These are phyloP conservation scores for Austropuccinia psidii DNA, from an alignment of 1,284 basidiomycete genomes.

Conservation along the genomic window DNA sequence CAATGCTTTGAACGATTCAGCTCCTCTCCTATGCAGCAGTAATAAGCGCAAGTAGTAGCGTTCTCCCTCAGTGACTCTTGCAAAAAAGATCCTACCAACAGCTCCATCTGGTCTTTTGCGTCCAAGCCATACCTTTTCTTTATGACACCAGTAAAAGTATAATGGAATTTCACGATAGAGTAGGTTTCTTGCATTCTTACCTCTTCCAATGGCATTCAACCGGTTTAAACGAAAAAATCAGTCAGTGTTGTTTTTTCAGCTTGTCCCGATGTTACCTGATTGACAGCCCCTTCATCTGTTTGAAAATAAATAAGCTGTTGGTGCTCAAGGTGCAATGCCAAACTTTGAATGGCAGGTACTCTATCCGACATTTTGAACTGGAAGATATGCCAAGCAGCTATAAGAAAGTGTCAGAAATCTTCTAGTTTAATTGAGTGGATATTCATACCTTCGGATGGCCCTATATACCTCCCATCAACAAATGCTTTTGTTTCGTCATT, in stretches of 20 bases:
- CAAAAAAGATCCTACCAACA: neutral
- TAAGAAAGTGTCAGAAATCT: neutral
- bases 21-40: neutral
- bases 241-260: neutral
- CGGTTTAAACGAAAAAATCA: neutral
- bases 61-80: neutral
- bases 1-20: neutral
- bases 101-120: too few species aligned
- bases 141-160: neutral
- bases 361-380: neutral
- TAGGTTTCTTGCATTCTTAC: neutral
- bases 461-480: neutral
- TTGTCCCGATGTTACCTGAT: neutral
- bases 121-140: too few species aligned
- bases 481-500: neutral
- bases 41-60: neutral
- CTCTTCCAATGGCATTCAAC: neutral
- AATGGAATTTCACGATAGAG: neutral
- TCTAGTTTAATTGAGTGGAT: neutral
- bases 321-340: neutral
- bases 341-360: neutral
- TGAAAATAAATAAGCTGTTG: constrained; percentile 40
- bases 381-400: neutral
- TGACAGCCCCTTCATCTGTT: neutral
- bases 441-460: neutral